Evolutionary conservation across 2,329 filamentous ascomycete species (phyloP), one percentile per base, ranked within the genome.

Genomic region (Fusarium dlaminii): DNA sequence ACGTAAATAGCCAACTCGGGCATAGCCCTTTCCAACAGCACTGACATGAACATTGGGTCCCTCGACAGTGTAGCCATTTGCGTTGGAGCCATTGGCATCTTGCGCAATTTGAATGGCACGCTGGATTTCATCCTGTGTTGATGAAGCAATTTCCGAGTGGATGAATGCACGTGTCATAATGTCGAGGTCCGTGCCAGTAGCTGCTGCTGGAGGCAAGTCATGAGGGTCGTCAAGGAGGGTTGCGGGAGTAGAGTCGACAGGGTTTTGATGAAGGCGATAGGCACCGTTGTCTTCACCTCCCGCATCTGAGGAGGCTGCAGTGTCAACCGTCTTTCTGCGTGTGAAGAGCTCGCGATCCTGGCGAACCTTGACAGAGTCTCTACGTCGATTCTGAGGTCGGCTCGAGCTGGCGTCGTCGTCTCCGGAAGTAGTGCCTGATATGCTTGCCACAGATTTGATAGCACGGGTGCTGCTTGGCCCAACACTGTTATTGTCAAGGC

Each of bases 301-400:
- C 12, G 85, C 86, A 68, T 90, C 88, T 17, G 88, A 90, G 18
- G 88, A 89, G 2, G 87, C 90, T 22, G 92, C 89, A 14, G 93
- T 94, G 20, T 89, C 87, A 12, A 88, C 85, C 10, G 87, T 83
- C 83, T 91, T 83, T 82, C 94, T 94, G 36, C 96, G 90, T 1
- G 95, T 98, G 80, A 93, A 99, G 2, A 99, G 89, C 79, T 97
- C 94, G 57, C 93, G 90, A 78, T 98, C 96, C 81, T 99, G 96
- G 73, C 92, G 94, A 77, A 93, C 87, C 75, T 92, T 93, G 68
- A 99, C 88, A 2, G 96, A 98, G 63, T 95, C 90, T 62, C 91
- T 91, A 32, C 95, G 91, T 78, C 91, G 93, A 73, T 84, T 86
- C 79, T 89, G 92, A 1, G 92, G 93, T 58, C 93, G 88, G 11